Conservation (phyloP, 805 yeast genomes). For the Danielozyma ontarioensis region DNA sequence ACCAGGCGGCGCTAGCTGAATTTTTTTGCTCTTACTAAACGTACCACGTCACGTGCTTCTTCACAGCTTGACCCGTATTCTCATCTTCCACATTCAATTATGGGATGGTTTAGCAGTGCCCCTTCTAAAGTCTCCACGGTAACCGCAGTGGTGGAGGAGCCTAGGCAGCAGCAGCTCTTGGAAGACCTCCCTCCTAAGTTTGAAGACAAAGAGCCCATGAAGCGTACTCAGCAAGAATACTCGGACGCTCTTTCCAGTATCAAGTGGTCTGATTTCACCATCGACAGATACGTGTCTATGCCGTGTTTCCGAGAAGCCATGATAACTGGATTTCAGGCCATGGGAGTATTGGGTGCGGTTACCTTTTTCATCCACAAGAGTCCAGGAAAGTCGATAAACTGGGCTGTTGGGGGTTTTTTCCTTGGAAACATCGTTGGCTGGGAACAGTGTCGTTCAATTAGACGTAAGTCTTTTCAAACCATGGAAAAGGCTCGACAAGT, state of each 20-base stretch:
- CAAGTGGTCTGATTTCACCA: conserved; percentile 45
- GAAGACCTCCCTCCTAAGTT: conserved; percentile 53
- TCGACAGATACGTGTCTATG: conserved; percentile 48
- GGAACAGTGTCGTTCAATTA: conserved; percentile 82
- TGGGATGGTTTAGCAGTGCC: conserved; percentile 40
- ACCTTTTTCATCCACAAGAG: conserved; percentile 64
- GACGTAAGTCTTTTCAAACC: conserved; percentile 61
- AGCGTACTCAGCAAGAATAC: conserved; percentile 7
- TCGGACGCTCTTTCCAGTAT: conserved; percentile 42
- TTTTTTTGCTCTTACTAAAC: conserved; percentile 15
- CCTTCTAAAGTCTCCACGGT: conserved; percentile 36
- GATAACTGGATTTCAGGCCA: conserved; percentile 64
- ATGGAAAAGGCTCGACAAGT: conserved; percentile 64
- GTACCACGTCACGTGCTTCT: too few relatives aligned
- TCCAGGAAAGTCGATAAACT: conserved; percentile 60
- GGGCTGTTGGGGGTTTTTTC: conserved; percentile 78
- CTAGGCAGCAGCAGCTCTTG: conserved; percentile 29
- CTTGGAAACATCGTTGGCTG: conserved; percentile 81
- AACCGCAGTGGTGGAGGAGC: conserved; percentile 17
- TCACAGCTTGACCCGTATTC: too few relatives aligned
- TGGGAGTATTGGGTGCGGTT: conserved; percentile 65
- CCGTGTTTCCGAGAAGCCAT: conserved; percentile 83
- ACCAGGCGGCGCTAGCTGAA: conserved; percentile 81
- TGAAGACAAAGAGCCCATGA: conserved; percentile 25
- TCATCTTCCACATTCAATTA: too few relatives aligned